phyloP scores from a whole-genome alignment of 352 stramenopile species.

The Globisporangium nodosum region DNA sequence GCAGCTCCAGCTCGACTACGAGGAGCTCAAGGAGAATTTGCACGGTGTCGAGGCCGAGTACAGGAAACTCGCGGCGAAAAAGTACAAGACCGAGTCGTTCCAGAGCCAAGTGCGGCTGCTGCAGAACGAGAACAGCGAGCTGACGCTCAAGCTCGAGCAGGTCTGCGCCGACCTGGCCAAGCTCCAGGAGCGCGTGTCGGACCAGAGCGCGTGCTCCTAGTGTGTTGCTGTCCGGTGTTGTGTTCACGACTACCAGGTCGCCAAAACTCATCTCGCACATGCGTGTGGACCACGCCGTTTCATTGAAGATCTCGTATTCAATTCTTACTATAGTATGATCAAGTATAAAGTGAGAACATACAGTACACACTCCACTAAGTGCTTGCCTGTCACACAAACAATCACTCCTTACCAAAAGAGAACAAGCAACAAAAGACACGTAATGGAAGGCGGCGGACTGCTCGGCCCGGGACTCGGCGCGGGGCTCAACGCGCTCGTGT shows the following conservation, averaged over 20 bases:
- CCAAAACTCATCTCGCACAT: no score
- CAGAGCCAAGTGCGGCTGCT: slow-evolving; percentile 58
- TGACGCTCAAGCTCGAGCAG: slow-evolving; percentile 32
- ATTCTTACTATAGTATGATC: no score
- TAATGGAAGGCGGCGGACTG: slow-evolving; percentile 11
- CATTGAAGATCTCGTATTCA: no score
- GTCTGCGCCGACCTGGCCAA: slow-evolving; percentile 26
- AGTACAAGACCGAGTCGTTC: slow-evolving; percentile 77
- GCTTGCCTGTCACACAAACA: no score
- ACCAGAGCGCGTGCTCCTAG: no score
- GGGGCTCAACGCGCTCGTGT: slow-evolving; percentile 65
- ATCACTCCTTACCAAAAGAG: no score
- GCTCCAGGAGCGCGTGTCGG: no score
- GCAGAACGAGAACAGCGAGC: slow-evolving; percentile 60
- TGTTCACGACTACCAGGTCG: no score
- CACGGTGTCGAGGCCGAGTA: slow-evolving; percentile 32
- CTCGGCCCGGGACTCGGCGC: slow-evolving; percentile 39
- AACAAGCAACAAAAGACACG: neutral
- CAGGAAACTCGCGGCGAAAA: slow-evolving; percentile 52
- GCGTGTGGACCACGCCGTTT: no score
- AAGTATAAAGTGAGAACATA: no score
- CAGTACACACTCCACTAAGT: no score
- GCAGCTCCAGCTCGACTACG: slow-evolving; percentile 23
- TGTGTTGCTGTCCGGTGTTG: no score
- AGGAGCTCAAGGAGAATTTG: slow-evolving; percentile 21